These are phyloP conservation scores for Cadophora gregata DNA, from an alignment of 2,329 filamentous ascomycete genomes.

Conservation along the genomic window DNA sequence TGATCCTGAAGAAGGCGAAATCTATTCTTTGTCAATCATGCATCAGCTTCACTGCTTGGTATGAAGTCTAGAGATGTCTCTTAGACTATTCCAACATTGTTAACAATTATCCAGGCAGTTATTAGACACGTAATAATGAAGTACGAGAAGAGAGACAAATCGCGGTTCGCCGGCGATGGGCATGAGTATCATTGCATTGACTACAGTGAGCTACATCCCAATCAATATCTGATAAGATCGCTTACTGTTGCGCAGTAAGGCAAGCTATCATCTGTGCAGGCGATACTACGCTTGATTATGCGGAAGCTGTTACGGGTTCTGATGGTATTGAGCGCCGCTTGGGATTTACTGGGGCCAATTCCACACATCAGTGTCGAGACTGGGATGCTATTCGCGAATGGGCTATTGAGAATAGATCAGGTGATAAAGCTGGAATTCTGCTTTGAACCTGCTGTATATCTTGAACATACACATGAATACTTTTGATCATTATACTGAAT, in stretches of 20 bases:
- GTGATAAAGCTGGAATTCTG: slow-evolving; percentile 40
- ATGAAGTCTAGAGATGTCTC: not conserved
- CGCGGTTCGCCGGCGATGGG: slow-evolving; percentile 40
- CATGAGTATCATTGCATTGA: slow-evolving; percentile 44
- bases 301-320: slow-evolving; percentile 31
- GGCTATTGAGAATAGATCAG: slow-evolving; percentile 36
- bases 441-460: too few species aligned
- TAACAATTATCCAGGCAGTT: slow-evolving; percentile 33
- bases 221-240: not conserved
- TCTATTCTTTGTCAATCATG: slow-evolving; percentile 41
- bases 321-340: slow-evolving; percentile 35
- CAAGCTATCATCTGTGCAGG: slow-evolving; percentile 42
- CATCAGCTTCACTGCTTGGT: slow-evolving; percentile 43
- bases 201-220: slow-evolving; percentile 33
- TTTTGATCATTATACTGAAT: too few species aligned
- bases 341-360: slow-evolving; percentile 40
- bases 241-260: slow-evolving; percentile 30
- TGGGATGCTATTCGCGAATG: slow-evolving; percentile 40
- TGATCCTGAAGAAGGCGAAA: slow-evolving; percentile 37
- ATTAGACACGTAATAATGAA: slow-evolving; percentile 42
- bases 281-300: slow-evolving; percentile 43
- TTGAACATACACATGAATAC: too few species aligned
- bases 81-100: not conserved
- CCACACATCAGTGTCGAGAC: slow-evolving; percentile 41
- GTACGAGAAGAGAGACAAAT: slow-evolving; percentile 40